Base-by-base conservation (phyloP, 148 eudicot genomes). In the Arbutus unedo region DNA sequence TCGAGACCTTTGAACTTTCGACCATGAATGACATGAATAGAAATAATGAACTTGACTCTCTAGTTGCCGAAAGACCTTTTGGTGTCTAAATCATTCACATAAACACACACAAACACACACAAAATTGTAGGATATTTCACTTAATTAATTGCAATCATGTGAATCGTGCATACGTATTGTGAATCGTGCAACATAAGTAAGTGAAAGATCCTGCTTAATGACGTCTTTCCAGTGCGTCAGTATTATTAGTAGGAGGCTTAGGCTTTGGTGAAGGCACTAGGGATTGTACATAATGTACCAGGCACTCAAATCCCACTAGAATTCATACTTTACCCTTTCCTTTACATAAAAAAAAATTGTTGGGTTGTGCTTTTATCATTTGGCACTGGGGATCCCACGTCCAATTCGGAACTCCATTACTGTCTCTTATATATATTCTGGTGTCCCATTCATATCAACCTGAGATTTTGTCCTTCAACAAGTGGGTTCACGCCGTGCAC, bases 381-480 rank as follows among this genome's bases (percentile, higher is more conserved):
- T 66, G 4, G 74, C 74, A 59, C 45, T 80, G 7, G 59, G 19
- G 49, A 8, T 53, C 18, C 76, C 82, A 68, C 60, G 8, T 67
- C 62, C 62, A 41, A 80, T 31, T 51, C 55, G 62, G 49, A 80
- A 64, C 8, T 68, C 76, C 82, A 80, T 60, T 80, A 67, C 7
- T 45, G 21, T 7, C 16, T 54, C 54, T 18, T 75, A 2, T 50
- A 23, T 76, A 13, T 13, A 31, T 6, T 51, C 51, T 76, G 1
- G 49, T 38, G 49, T 8, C 80, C 66, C 48, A 8, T 51, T 51
- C 45, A 3, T 38, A 55, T 4, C 23, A 7, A 49, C 55, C 55
- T 10, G 45, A 13, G 49, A 19, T 54, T 54, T 55, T 55, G 49
- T 77, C 25, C 48, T 31, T 41, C 38, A 31, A 6, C 0, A 6